These are phyloP conservation scores for Kwoniella heveanensis DNA, from an alignment of 768 basidiomycete species.

Conservation along the genomic window DNA sequence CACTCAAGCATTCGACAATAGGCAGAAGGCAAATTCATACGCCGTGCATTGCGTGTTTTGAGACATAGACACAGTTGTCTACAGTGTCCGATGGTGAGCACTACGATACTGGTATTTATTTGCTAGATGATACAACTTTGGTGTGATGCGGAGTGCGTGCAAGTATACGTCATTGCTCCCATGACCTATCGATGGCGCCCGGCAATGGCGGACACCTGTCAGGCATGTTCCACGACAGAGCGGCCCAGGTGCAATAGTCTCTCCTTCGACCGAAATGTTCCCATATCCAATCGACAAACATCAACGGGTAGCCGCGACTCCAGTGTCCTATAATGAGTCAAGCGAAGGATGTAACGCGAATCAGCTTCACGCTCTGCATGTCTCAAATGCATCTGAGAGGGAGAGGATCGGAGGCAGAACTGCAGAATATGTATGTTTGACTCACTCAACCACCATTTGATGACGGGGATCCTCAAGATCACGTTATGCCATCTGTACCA, in stretches of 20 bases:
- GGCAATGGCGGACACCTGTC: slow-evolving; percentile 32
- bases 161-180: slow-evolving; percentile 17
- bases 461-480: slow-evolving; percentile 24
- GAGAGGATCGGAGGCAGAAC: background rate
- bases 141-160: too few species aligned
- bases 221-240: slow-evolving; percentile 19
- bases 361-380: too few species aligned
- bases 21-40: too few species aligned
- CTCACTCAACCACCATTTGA: slow-evolving; percentile 35
- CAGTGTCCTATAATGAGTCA: slow-evolving; percentile 26
- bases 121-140: too few species aligned
- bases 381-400: too few species aligned
- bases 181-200: slow-evolving; percentile 16
- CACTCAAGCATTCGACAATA: too few species aligned
- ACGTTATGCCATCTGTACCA: slow-evolving; percentile 38
- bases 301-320: slow-evolving; percentile 27
- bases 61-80: too few species aligned
- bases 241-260: slow-evolving; percentile 39
- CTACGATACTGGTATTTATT: too few species aligned
- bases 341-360: too few species aligned
- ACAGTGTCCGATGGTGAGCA: too few species aligned
- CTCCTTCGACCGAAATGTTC: slow-evolving; percentile 26
- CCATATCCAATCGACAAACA: slow-evolving; percentile 38
- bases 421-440: too few species aligned
- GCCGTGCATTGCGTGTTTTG: too few species aligned